phyloP scores from a whole-genome alignment of 352 stramenopile species.

The Lagenidium sp. region DNA sequence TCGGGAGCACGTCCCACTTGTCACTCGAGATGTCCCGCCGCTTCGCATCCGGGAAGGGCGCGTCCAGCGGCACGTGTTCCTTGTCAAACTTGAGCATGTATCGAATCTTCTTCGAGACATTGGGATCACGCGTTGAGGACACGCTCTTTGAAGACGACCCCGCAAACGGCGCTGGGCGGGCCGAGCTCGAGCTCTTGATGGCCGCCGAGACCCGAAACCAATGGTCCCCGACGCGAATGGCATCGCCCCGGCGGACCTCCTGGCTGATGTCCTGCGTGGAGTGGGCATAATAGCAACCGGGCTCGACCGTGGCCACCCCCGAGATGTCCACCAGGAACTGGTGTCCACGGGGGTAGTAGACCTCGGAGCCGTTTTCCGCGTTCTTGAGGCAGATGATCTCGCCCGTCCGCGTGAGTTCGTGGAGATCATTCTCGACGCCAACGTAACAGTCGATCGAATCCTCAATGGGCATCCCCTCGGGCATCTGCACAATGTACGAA shows the following conservation, averaged over 20 bases:
- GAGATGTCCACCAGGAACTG: constrained; percentile 71
- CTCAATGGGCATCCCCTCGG: constrained; percentile 73
- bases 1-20: constrained; percentile 64
- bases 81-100: constrained; percentile 85
- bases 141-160: constrained; percentile 70
- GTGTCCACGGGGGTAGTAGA: constrained; percentile 63
- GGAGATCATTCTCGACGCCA: constrained; percentile 67
- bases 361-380: constrained; percentile 59
- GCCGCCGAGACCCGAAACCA: constrained; percentile 78
- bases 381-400: constrained; percentile 85
- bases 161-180: constrained; percentile 51
- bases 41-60: constrained; percentile 66
- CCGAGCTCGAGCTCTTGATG: constrained; percentile 63
- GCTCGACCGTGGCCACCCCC: constrained; percentile 59
- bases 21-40: constrained; percentile 46
- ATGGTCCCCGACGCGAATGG: constrained; percentile 64
- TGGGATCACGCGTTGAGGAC: constrained; percentile 65
- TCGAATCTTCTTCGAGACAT: constrained; percentile 79
- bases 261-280: constrained; percentile 52
- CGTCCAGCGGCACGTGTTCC: constrained; percentile 68
- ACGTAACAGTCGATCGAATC: constrained; percentile 81
- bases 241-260: constrained; percentile 69
- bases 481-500: constrained; percentile 27
- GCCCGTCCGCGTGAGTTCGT: constrained; percentile 56
- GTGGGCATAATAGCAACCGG: constrained; percentile 57